These are phyloP conservation scores for Suhomyces sp. DNA, from an alignment of 805 yeast genomes.

Conservation along the genomic window DNA sequence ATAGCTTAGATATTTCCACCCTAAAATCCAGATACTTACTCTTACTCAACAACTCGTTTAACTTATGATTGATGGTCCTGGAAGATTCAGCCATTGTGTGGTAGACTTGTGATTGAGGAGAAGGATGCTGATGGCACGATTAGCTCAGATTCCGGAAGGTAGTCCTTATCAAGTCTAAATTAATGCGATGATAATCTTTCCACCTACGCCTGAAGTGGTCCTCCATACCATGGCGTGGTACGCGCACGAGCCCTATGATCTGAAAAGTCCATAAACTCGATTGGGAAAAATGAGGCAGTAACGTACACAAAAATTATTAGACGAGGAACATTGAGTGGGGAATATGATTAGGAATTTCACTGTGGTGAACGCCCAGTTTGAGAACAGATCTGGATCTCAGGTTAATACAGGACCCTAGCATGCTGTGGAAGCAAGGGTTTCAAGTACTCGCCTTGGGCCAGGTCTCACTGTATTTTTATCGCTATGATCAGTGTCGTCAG, in stretches of 20 bases:
- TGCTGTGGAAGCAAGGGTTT: neutral
- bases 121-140: neutral
- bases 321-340: neutral
- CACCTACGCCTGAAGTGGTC: neutral
- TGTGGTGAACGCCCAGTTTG: neutral
- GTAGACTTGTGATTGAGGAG: neutral
- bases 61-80: slow-evolving; percentile 41
- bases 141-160: neutral
- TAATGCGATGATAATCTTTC: neutral
- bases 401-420: neutral
- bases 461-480: neutral
- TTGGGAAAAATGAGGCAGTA: neutral
- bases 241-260: slow-evolving; percentile 1
- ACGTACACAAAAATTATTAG: neutral
- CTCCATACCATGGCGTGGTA: neutral
- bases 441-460: neutral
- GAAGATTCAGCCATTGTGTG: slow-evolving; percentile 36
- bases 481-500: neutral
- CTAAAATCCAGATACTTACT: slow-evolving; percentile 17
- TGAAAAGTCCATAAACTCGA: neutral
- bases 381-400: neutral
- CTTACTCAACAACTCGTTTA: slow-evolving; percentile 41
- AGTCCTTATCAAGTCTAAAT: neutral
- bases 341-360: neutral
- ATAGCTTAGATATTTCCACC: neutral